phyloP scores from a whole-genome alignment of 495 filamentous ascomycete genomes.

The Talaromyces adpressus region DNA sequence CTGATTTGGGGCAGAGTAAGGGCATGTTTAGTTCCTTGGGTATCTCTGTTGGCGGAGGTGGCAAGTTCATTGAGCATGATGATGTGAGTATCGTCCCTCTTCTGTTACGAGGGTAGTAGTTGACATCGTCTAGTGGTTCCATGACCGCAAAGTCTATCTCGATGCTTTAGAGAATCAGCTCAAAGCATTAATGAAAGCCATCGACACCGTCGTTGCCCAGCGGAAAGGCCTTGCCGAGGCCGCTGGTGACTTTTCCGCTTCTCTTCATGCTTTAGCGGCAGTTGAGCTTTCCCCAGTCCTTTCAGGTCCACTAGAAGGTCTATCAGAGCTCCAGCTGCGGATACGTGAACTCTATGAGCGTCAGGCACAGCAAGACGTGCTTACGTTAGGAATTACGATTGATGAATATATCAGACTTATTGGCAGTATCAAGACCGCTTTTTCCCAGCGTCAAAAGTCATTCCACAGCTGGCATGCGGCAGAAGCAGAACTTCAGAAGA shows the following conservation, averaged over 20 bases:
- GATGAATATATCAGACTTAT: slow-evolving; percentile 98
- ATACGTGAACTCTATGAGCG: slow-evolving; percentile 94
- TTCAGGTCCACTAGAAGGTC: slow-evolving; percentile 77
- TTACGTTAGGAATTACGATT: slow-evolving; percentile 93
- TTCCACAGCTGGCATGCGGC: slow-evolving; percentile 89
- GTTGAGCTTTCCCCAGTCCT: slow-evolving; percentile 87
- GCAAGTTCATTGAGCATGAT: slow-evolving; percentile 96
- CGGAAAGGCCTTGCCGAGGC: slow-evolving; percentile 89
- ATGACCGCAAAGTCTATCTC: slow-evolving; percentile 88
- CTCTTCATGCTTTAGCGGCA: slow-evolving; percentile 78
- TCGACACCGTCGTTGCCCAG: slow-evolving; percentile 85
- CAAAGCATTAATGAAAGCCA: slow-evolving; percentile 86
- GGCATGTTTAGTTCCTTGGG: slow-evolving; percentile 84
- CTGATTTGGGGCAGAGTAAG: slow-evolving; percentile 80
- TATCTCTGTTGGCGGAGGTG: slow-evolving; percentile 61
- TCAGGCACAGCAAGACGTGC: slow-evolving; percentile 92
- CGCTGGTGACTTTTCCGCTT: slow-evolving; percentile 84
- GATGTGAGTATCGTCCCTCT: slow-evolving; percentile 56
- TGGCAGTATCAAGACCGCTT: slow-evolving; percentile 85
- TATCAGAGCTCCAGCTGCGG: slow-evolving; percentile 87
- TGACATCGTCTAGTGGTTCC: slow-evolving; percentile 68
- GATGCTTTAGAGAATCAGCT: slow-evolving; percentile 93
- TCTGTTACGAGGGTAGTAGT: slow-evolving; percentile 4
- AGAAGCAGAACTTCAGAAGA: slow-evolving; percentile 81
- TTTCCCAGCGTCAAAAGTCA: slow-evolving; percentile 86